Evolutionary conservation across 2,329 filamentous ascomycete genomes (phyloP).

Genomic region (Cyphellophora europaea): DNA sequence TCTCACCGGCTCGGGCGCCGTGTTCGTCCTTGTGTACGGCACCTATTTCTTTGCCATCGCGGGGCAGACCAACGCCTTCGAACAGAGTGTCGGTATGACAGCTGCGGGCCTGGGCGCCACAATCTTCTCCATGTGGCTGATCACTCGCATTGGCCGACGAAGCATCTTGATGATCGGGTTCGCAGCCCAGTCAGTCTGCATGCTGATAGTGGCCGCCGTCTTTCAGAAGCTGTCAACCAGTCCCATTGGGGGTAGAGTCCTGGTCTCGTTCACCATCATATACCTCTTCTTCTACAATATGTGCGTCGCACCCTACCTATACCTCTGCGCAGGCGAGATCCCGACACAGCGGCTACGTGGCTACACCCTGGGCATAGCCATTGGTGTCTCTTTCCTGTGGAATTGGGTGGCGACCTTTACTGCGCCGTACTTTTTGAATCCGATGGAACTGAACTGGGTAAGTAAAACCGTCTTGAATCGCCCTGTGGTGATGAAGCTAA

Average conservation of each 20-base stretch:
- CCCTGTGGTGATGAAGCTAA: no score
- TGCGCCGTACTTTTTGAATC: no score
- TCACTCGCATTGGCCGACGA: constrained; percentile 38
- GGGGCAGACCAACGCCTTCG: constrained; percentile 37
- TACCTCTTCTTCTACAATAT: constrained; percentile 27
- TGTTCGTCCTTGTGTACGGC: constrained; percentile 33
- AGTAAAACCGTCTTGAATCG: no score
- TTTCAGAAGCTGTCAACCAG: constrained; percentile 20
- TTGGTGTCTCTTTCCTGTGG: no score
- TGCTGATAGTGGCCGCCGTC: constrained; percentile 6
- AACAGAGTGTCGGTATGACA: constrained; percentile 40
- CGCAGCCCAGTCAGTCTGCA: constrained; percentile 14
- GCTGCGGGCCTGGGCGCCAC: constrained; percentile 40
- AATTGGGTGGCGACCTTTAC: no score
- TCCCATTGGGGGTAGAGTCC: constrained; percentile 27
- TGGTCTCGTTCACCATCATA: constrained; percentile 26
- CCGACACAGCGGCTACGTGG: constrained; percentile 47
- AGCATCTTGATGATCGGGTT: constrained; percentile 33
- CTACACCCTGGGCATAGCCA: constrained; percentile 47
- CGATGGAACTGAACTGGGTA: no score
- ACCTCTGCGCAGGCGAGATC: constrained; percentile 47
- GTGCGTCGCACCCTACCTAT: constrained; percentile 43
- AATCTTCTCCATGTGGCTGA: constrained; percentile 39
- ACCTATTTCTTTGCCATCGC: constrained; percentile 29
- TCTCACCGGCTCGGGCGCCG: constrained; percentile 44